Percentiles rank a stretch among this genome's conserved stretches.
Conservation (phyloP, 495 filamentous ascomycete genomes). For the Trypethelium eluteriae region DNA sequence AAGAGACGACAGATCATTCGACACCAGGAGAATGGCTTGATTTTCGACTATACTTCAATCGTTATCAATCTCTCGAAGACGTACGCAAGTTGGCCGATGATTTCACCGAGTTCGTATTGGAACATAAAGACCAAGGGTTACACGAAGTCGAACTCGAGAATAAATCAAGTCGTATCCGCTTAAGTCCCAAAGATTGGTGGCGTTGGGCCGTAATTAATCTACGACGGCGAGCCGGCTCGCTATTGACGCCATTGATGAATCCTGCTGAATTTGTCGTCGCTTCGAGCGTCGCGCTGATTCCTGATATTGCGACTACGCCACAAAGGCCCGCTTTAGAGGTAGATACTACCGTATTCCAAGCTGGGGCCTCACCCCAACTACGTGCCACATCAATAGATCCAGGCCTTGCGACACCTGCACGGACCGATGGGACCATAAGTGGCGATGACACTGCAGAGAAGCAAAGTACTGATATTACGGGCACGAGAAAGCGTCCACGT, state of each 20-base stretch:
- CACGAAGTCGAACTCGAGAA: constrained; percentile 9
- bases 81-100: constrained; percentile 8
- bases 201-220: constrained; percentile 1
- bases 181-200: constrained; percentile 3
- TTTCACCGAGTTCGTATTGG: constrained; percentile 9
- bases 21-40: constrained; percentile 11
- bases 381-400: constrained; percentile 3
- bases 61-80: constrained; percentile 10
- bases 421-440: constrained; percentile 1
- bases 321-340: neutral
- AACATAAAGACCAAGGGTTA: constrained; percentile 11
- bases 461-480: neutral
- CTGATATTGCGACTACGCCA: constrained; percentile 3
- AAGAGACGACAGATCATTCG: constrained; percentile 4
- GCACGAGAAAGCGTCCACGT: neutral
- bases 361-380: neutral
- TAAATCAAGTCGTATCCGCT: constrained; percentile 11
- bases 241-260: constrained; percentile 8
- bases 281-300: constrained; percentile 2
- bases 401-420: constrained; percentile 5
- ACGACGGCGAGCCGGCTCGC: constrained; percentile 8
- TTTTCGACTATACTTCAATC: constrained; percentile 10
- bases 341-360: constrained; percentile 7
- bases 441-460: neutral
- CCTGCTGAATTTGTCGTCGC: constrained; percentile 4